Evolutionary conservation across 2,329 filamentous ascomycete species (phyloP), one percentile per base, ranked within the genome.

Genomic region (Daldinia sp.): DNA sequence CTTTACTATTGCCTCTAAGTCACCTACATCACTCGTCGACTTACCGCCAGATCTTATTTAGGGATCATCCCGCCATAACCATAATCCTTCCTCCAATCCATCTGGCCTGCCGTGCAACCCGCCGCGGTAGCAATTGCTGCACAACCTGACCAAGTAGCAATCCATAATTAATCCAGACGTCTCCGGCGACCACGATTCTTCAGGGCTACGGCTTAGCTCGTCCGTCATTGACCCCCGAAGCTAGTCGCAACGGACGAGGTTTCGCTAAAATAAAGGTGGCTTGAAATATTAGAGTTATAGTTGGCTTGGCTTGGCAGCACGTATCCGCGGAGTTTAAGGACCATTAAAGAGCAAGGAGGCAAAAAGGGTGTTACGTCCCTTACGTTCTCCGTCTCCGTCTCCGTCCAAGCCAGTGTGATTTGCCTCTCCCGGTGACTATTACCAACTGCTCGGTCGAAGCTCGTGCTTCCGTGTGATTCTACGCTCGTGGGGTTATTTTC

Each of bases 91-190:
- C 42, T 46, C 39, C 69, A 54, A 54, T 64, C 61, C 64, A 64
- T 63, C 60, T 65, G 33, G 44, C 62, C 61, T 67, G 67, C 35
- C 54, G 69, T 68, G 67, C 67, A 60, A 68, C 69, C 44, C 60
- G 7, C 50, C 6, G 59, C 44, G 37, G 59, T 65, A 67, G 62
- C 53, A 63, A 48, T 50, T 63, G 67, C 69, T 72, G 69, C 69
- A 68, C 61, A 58, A 61, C 67, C 64, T 70, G 67, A 70, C 69
- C 70, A 72, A 70, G 59, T 46, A 30, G 58, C 46, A 50, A 33
- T 15, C 26, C 15, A 50, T 13, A 18, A 50, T 50, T 48, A 56
- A 65, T 67, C 54, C 60, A 65, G 41, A 63, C 50, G 20, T 60
- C 42, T 50, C 39, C 69, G 58, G 59, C 63, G 57, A 57, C 56